Percentiles rank a stretch among this genome's conserved stretches.
Evolutionary conservation across 1,284 basidiomycete species (phyloP).

Genomic region (Apiotrichum veenhuisii): DNA sequence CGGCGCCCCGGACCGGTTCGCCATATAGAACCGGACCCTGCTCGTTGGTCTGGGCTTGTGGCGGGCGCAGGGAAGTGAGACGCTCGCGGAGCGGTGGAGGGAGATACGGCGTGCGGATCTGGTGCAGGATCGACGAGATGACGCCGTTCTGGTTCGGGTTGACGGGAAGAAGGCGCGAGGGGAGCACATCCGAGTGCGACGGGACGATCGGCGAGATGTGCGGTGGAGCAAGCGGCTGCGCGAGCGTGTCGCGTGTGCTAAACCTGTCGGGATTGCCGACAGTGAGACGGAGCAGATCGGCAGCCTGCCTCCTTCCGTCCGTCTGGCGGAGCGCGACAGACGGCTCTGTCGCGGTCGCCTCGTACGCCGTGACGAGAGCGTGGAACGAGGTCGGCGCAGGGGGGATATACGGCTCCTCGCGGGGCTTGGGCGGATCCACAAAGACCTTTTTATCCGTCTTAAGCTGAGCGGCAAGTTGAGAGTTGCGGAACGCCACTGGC

Average conservation of each 20-base stretch:
- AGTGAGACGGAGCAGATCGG: conserved; percentile 32
- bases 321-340: conserved; percentile 34
- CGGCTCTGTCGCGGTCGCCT: conserved; percentile 28
- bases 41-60: conserved; percentile 20
- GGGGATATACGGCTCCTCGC: conserved; percentile 8
- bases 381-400: conserved; percentile 32
- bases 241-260: conserved; percentile 32
- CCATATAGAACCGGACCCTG: conserved; percentile 30
- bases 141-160: conserved; percentile 30
- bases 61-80: conserved; percentile 39
- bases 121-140: conserved; percentile 31
- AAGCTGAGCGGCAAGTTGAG: conserved; percentile 22
- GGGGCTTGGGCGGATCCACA: conserved; percentile 24
- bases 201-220: conserved; percentile 34
- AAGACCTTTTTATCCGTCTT: conserved; percentile 21
- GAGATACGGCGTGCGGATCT: conserved; percentile 37
- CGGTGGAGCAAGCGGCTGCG: conserved; percentile 25
- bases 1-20: conserved; percentile 34
- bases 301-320: conserved; percentile 32
- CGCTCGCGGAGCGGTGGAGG: conserved; percentile 38
- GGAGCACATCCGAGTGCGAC: conserved; percentile 27
- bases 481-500: conserved; percentile 32
- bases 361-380: conserved; percentile 31
- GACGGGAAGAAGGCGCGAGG: conserved; percentile 29
- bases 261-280: conserved; percentile 35